Evolutionary conservation across 164 flowering plant species (phyloP).

Genomic region (Pachysandra terminalis): DNA sequence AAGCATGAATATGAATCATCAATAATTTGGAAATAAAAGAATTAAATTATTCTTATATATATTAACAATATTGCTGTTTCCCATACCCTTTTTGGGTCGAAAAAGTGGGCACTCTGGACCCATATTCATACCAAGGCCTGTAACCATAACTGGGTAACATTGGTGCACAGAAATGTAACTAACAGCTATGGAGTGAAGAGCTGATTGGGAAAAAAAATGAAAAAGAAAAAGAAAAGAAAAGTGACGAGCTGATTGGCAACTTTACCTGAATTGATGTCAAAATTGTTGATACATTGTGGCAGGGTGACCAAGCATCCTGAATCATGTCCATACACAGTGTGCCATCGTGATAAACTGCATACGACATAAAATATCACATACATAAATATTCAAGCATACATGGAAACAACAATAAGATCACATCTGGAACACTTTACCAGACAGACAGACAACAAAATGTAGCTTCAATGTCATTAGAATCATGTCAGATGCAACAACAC

Average conservation of each 20-base stretch:
- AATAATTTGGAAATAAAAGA: too few species aligned
- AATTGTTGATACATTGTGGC: conserved; percentile 47
- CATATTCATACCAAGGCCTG: too few species aligned
- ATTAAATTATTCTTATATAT: too few species aligned
- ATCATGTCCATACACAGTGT: conserved; percentile 55
- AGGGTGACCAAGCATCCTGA: conserved; percentile 70
- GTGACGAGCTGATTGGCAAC: background rate
- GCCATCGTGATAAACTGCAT: conserved; percentile 49
- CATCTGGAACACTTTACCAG: background rate
- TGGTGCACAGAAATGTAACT: background rate
- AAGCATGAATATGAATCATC: too few species aligned
- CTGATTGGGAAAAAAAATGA: too few species aligned
- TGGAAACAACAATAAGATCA: background rate
- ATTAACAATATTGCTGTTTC: too few species aligned
- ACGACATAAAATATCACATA: background rate
- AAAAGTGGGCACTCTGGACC: too few species aligned
- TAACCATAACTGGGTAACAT: too few species aligned
- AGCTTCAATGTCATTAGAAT: background rate
- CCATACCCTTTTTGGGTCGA: too few species aligned
- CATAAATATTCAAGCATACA: background rate
- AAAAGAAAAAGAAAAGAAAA: too few species aligned
- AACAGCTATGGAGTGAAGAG: background rate
- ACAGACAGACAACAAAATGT: too few species aligned
- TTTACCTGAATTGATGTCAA: conserved; percentile 47
- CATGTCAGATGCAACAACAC: background rate